phyloP scores from a whole-genome alignment of 2,329 filamentous ascomycete genomes.

The Epichloe festucae region DNA sequence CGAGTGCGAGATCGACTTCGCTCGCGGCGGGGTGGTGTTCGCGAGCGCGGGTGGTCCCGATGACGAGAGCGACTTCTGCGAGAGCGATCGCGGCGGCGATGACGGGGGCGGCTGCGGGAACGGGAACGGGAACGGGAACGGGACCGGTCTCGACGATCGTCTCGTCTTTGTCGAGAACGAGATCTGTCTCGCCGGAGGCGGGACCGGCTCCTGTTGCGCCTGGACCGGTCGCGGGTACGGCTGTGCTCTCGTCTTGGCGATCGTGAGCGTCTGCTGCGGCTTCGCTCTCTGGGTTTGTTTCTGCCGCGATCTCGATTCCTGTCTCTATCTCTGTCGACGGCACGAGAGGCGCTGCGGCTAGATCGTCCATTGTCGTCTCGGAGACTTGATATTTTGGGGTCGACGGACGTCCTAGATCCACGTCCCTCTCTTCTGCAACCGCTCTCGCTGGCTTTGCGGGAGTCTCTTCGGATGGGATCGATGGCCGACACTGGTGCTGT shows the following conservation, averaged over 20 bases:
- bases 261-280: constrained; percentile 22
- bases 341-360: constrained; percentile 21
- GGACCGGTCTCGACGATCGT: constrained; percentile 17
- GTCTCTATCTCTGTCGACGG: constrained; percentile 2
- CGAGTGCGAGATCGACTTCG: constrained; percentile 10
- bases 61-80: constrained; percentile 23
- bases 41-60: constrained; percentile 19
- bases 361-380: constrained; percentile 17
- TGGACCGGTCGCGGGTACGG: constrained; percentile 18
- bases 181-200: constrained; percentile 24
- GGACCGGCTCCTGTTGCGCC: constrained; percentile 25
- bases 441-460: constrained; percentile 25
- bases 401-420: constrained; percentile 17
- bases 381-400: constrained; percentile 12
- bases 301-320: neutral
- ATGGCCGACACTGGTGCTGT: constrained; percentile 43
- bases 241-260: constrained; percentile 25
- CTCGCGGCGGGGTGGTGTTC: constrained; percentile 20
- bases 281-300: constrained; percentile 18
- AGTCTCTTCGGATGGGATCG: constrained; percentile 36
- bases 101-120: constrained; percentile 19
- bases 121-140: neutral
- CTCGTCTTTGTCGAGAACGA: constrained; percentile 24
- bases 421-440: constrained; percentile 20
- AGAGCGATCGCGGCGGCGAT: constrained; percentile 17